Percentiles rank a stretch among this genome's conserved stretches.
phyloP scores from a whole-genome alignment of 176 grass and related monocot species.

The Elymus sibiricus region DNA sequence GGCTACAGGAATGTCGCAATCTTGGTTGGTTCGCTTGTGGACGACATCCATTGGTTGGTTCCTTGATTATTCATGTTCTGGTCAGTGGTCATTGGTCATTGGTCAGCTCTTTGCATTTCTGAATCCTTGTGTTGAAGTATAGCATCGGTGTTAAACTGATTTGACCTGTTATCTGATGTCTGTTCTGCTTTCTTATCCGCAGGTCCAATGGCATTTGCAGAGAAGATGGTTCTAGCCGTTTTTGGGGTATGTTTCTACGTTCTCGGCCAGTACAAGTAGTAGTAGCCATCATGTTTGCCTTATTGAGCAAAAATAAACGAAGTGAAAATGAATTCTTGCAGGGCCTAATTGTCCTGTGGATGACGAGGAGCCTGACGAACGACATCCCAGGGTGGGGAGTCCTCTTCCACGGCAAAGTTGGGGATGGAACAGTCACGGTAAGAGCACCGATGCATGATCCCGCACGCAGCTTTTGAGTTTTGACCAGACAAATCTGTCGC shows the following conservation, averaged over 20 bases:
- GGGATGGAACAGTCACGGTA: constrained; percentile 82
- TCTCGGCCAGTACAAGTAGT: neutral
- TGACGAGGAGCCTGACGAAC: constrained; percentile 74
- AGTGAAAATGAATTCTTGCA: constrained; percentile 15
- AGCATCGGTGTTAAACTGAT: neutral
- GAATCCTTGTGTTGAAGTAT: neutral
- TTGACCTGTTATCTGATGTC: neutral
- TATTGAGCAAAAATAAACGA: no score
- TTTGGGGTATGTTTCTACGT: constrained; percentile 52
- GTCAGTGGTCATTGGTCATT: neutral
- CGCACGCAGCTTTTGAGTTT: neutral
- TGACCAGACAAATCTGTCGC: neutral
- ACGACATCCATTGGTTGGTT: no score
- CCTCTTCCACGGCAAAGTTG: constrained; percentile 65
- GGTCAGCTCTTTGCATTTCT: constrained; percentile 37
- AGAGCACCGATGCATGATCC: constrained; percentile 17
- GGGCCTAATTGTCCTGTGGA: constrained; percentile 75
- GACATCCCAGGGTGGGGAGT: constrained; percentile 73
- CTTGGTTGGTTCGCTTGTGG: neutral
- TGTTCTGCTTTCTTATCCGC: neutral
- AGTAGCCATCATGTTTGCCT: neutral
- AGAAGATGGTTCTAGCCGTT: constrained; percentile 81
- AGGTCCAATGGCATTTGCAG: constrained; percentile 92
- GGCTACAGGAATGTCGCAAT: no score
- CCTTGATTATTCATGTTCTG: neutral